A percentile compares a stretch with the other conserved stretches of the same genome.
These are phyloP conservation scores for Bruguiera parviflora DNA, from an alignment of 345 rosid species.

Conservation along the genomic window DNA sequence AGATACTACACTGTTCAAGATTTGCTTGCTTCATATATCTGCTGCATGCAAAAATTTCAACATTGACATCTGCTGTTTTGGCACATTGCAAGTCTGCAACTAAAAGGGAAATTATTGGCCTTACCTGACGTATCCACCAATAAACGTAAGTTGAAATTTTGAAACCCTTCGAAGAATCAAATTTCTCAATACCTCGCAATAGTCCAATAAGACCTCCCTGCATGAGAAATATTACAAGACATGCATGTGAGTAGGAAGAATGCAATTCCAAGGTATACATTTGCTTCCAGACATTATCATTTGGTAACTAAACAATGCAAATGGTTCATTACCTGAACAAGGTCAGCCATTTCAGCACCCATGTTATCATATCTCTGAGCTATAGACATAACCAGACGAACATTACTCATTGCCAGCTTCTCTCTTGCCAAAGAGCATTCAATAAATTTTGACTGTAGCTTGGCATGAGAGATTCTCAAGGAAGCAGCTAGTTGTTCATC, in stretches of 20 bases:
- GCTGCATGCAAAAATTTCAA: no score
- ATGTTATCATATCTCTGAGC: slow-evolving; percentile 85
- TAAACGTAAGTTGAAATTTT: slow-evolving; percentile 91
- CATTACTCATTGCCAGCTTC: slow-evolving; percentile 94
- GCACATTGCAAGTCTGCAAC: neutral
- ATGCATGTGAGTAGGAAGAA: neutral
- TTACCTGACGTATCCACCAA: slow-evolving; percentile 99
- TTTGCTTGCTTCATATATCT: neutral
- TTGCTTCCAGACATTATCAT: neutral
- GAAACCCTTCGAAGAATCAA: slow-evolving; percentile 88
- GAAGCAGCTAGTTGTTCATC: slow-evolving; percentile 80
- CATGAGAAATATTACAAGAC: slow-evolving; percentile 13
- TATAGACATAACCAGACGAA: slow-evolving; percentile 90
- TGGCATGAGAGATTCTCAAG: slow-evolving; percentile 67
- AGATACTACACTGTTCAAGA: neutral
- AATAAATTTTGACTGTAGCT: slow-evolving; percentile 60
- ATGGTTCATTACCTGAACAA: slow-evolving; percentile 63
- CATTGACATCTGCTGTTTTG: no score
- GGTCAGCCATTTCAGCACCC: slow-evolving; percentile 97
- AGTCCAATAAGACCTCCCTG: slow-evolving; percentile 96
- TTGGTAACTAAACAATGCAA: slow-evolving; percentile 14
- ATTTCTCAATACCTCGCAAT: slow-evolving; percentile 91
- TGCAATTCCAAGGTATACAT: neutral
- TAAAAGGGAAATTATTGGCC: slow-evolving; percentile 10
- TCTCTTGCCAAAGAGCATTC: slow-evolving; percentile 84